Evolutionary conservation across 768 basidiomycete species (phyloP).

Genomic region (Lactarius sanguifluus): DNA sequence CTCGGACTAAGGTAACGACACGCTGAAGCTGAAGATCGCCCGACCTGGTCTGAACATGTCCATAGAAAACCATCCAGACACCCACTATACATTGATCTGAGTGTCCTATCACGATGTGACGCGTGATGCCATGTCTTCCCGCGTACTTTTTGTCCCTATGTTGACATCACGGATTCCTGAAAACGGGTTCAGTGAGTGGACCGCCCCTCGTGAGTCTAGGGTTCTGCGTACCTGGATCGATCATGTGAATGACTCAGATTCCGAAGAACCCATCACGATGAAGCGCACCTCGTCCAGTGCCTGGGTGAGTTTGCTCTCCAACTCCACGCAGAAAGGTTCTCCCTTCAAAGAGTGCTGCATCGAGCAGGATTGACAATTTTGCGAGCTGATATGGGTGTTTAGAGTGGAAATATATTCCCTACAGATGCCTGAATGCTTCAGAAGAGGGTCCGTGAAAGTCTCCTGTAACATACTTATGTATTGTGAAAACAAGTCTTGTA

Average conservation of each 20-base stretch:
- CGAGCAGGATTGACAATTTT: not conserved
- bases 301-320: not conserved
- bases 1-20: too few relatives aligned
- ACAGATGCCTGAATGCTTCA: not conserved
- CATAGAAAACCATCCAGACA: too few relatives aligned
- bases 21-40: too few relatives aligned
- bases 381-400: not conserved
- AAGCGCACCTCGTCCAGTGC: not conserved
- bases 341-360: slow-evolving; percentile 2
- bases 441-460: not conserved
- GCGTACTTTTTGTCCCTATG: too few relatives aligned
- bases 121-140: too few relatives aligned
- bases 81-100: too few relatives aligned
- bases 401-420: slow-evolving; percentile 3
- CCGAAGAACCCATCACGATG: not conserved
- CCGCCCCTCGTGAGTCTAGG: not conserved
- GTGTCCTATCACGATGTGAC: too few relatives aligned
- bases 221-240: not conserved
- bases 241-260: too few relatives aligned
- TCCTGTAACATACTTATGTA: not conserved
- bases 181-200: not conserved
- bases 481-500: not conserved
- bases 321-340: not conserved
- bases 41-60: too few relatives aligned
- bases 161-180: not conserved